phyloP scores from a whole-genome alignment of 2,329 filamentous ascomycete species.

The Penicillium polonicum region DNA sequence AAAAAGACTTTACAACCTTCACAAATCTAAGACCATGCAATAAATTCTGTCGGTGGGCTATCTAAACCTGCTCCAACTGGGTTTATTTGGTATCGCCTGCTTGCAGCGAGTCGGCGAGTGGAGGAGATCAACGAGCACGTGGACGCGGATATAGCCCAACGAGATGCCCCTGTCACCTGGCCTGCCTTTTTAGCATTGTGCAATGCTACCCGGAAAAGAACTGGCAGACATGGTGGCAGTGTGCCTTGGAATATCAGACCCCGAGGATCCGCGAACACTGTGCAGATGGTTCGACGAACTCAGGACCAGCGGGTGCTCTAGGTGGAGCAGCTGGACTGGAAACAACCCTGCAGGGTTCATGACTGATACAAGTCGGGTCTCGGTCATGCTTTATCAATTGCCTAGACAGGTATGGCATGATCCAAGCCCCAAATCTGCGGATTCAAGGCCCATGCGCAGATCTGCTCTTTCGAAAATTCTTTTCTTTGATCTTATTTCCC shows the following conservation, averaged over 20 bases:
- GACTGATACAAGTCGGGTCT: background rate
- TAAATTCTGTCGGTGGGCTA: conserved; percentile 2
- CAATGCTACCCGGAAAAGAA: background rate
- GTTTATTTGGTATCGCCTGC: background rate
- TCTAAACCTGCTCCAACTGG: background rate
- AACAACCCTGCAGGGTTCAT: too few relatives aligned
- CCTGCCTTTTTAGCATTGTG: background rate
- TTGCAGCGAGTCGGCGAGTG: background rate
- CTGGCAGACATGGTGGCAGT: background rate
- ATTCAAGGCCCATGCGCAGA: background rate
- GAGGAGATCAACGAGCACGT: background rate
- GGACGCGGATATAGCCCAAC: background rate
- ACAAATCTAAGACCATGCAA: background rate
- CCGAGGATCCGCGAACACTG: background rate
- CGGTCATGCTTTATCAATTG: background rate
- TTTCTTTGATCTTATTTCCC: background rate
- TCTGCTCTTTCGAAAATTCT: background rate
- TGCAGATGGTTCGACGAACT: background rate
- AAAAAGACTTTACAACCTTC: background rate
- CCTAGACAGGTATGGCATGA: background rate
- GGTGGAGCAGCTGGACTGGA: background rate
- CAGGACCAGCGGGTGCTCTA: background rate
- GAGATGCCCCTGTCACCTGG: background rate
- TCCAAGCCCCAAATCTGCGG: background rate
- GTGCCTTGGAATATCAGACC: background rate